Base-by-base conservation (phyloP, 345 rosid species). In the Eucalyptus sp. region DNA sequence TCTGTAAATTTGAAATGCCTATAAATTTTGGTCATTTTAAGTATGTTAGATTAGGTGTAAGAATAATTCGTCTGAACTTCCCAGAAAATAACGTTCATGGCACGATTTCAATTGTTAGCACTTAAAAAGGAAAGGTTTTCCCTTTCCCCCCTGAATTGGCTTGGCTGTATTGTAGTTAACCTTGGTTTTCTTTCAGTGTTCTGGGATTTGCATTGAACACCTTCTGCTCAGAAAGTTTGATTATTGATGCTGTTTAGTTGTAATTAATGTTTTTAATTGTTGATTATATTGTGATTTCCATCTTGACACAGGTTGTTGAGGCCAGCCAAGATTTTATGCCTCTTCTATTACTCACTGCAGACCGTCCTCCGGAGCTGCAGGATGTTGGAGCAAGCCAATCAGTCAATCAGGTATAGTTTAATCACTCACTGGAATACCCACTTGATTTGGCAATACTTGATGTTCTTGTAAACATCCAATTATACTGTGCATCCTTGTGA, bases 321-420 rank as follows among this genome's bases (percentile, higher is more conserved):
- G 99, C 99, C 89, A 96, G 98, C 92, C 98, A 97, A 91, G 99
- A 96, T 94, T 95, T 95, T 91, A 90, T 97, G 90, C 99, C 99
- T 27, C 91, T 97, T 92, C 88, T 97, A 88, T 93, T 97, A 87
- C 95, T 96, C 87, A 96, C 99, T 27, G 99, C 99, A 80, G 99
- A 97, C 91, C 99, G 99, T 85, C 99, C 99, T 92, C 97, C 96
- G 68, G 99, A 97, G 93, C 98, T 97, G 92, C 97, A 91, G 86
- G 96, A 95, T 83, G 93, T 93, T 92, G 99, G 99, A 83, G 99
- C 99, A 62, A 97, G 96, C 91, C 99, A 97, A 93, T 91, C 99
- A 86, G 95, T 97, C 89, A 96, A 95, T 95, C 99, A 97, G 96
- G 99, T 97, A 31, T 43, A 9, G 24, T 80, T 24, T 58, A 48